Base-by-base conservation (phyloP, 2,329 filamentous ascomycete genomes). In the Nemania serpens region DNA sequence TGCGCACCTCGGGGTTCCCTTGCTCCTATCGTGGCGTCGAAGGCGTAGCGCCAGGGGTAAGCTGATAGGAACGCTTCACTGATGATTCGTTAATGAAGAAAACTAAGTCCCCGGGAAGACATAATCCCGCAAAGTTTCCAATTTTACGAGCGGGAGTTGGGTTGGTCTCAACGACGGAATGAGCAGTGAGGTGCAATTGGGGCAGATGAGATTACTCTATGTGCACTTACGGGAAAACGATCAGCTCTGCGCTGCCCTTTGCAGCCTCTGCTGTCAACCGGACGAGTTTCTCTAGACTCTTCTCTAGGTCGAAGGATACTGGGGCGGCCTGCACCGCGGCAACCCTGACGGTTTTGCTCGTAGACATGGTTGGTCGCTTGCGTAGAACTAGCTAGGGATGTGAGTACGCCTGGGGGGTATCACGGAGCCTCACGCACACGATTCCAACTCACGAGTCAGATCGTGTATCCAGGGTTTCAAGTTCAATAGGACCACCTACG, bases 41-140 rank as follows among this genome's bases (percentile, higher is more conserved):
- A 78, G 12, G 74, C 72, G 64, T 78, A 79, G 33, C 76, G 66
- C 76, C 77, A 79, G 18, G 76, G 76, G 58, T 78, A 78, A 13
- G 77, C 76, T 10, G 76, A 77, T 22, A 78, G 64, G 58, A 78
- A 78, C 0, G 69, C 75, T 67, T 78, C 76, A 4, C 75, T 76
- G 51, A 18, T 5, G 22, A 15, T 10, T 15, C n/a, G 10, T 29
- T 7, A 29, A 7, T 29, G 25, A 29, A 29, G 25, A 29, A 4
- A 7, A 29, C 4, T 7, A 3, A 7, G 3, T 7, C 25, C 25
- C 3, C 7, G 4, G 25, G 25, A 29, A 3, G 4, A 29, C 3
- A 29, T 7, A 3, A 7, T 29, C 25, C n/a, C n/a, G n/a, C n/a
- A n/a, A n/a, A n/a, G n/a, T n/a, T n/a, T n/a, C n/a, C n/a, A n/a